These are phyloP conservation scores for Scedosporium aurantiacum DNA, from an alignment of 2,329 filamentous ascomycete species.

Conservation along the genomic window DNA sequence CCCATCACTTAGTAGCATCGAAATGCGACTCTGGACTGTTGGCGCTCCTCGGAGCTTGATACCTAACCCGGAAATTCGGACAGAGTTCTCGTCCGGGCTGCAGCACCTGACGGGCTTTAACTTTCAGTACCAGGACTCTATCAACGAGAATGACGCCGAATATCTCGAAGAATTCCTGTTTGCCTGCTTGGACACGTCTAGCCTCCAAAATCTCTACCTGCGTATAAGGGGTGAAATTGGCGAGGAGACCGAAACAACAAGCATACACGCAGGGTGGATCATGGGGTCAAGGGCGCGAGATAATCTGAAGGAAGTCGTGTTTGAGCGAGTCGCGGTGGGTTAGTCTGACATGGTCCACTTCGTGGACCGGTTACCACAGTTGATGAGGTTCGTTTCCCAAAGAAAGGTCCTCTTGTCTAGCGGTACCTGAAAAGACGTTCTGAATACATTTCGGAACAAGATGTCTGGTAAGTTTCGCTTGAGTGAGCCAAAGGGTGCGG, in stretches of 20 bases:
- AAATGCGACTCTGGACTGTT: neutral
- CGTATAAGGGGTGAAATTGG: neutral
- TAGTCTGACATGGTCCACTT: neutral
- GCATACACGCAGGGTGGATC: neutral
- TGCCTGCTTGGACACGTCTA: neutral
- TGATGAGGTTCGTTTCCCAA: neutral
- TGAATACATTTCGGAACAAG: neutral
- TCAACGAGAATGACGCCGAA: neutral
- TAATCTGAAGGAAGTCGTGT: neutral
- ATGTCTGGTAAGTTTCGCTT: neutral
- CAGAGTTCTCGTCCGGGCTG: neutral
- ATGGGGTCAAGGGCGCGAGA: neutral
- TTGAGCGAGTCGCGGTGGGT: neutral
- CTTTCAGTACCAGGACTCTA: neutral
- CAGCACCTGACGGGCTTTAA: neutral
- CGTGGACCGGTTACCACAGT: neutral
- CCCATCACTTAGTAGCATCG: neutral
- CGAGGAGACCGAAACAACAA: neutral
- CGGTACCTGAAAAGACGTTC: neutral
- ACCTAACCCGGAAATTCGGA: neutral
- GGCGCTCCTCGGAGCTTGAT: neutral
- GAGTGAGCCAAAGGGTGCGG: neutral
- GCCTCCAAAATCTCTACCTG: neutral
- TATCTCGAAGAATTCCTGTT: neutral
- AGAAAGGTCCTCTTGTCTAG: neutral